phyloP scores from a whole-genome alignment of 2,329 filamentous ascomycete genomes.

The Colletotrichum simmondsii region DNA sequence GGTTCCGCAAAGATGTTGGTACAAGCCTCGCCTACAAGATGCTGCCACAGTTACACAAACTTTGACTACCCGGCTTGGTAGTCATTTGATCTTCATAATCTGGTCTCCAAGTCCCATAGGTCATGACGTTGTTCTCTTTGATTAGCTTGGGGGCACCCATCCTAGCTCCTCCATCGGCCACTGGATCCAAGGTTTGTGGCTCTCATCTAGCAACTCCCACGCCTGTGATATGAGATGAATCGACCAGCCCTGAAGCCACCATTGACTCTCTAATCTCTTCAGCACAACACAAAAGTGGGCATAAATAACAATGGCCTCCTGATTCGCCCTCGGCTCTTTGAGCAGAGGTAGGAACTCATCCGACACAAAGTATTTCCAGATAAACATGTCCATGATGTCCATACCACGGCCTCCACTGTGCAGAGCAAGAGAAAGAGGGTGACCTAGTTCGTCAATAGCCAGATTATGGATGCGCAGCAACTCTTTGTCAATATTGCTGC shows the following conservation, averaged over 20 bases:
- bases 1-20: too few species aligned
- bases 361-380: conserved; percentile 50
- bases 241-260: conserved; percentile 51
- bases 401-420: conserved; percentile 15
- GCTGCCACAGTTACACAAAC: too few species aligned
- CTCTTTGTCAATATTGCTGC: conserved; percentile 29
- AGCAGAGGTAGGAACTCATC: conserved; percentile 50
- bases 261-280: conserved; percentile 43
- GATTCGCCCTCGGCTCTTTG: conserved; percentile 36
- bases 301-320: conserved; percentile 47
- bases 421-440: conserved; percentile 25
- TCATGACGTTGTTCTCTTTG: background rate
- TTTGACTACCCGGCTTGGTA: too few species aligned
- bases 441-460: conserved; percentile 34
- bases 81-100: background rate
- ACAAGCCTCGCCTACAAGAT: too few species aligned
- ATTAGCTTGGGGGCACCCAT: conserved; percentile 29
- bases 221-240: conserved; percentile 45
- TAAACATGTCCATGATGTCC: conserved; percentile 51
- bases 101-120: background rate
- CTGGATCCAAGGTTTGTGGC: conserved; percentile 47
- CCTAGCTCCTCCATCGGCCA: conserved; percentile 39
- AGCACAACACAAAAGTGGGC: conserved; percentile 48
- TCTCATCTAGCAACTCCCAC: conserved; percentile 46
- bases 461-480: conserved; percentile 33